Evolutionary conservation across 257 asterid species (phyloP), one percentile per base, ranked within the genome.

Genomic region (Solanum stenotomum): DNA sequence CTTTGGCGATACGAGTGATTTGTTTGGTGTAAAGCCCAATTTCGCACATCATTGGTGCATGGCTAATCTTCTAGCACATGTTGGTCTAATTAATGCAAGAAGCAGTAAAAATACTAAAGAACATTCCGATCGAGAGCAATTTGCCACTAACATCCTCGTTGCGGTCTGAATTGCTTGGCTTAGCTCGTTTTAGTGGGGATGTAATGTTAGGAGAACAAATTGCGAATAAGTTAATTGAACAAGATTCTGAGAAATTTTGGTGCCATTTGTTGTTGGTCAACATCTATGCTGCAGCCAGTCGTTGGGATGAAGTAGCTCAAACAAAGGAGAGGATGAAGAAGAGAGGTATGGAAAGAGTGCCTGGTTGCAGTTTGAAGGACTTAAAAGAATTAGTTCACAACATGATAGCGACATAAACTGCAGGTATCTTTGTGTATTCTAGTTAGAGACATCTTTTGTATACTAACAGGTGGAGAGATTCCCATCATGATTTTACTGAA

Each of bases 11-110:
- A 94, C 93, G 96, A 90, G 31, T 29, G 92, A 92, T 37, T 90
- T 89, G 63, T 92, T 90, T 77, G 70, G 85, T 15, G 33, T 94
- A 71, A 90, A 92, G 70, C 95, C 95, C 20, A 91, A 89, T 87
- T 95, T 95, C 9, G 97, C 91, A 22, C 97, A 94, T 91, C 93
- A 92, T 77, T 94, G 98, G 97, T 94, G 95, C 93, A 85, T 94
- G 96, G 95, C 98, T 82, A 92, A 90, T 89, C 93, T 95, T 44
- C 92, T 92, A 89, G 95, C 95, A 77, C 88, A 81, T 87, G 92
- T 87, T 89, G 98, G 94, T 87, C 89, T 87, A 40, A 85, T 78
- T 87, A 40, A 85, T 42, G 96, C 97, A n/a, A 83, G 96, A 94
- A 87, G 98, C 97, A n/a, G 79, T 93, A 83, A 83, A 89, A 90